Evolutionary conservation across 2,329 filamentous ascomycete genomes (phyloP).

Genomic region (Fusarium penzigii): DNA sequence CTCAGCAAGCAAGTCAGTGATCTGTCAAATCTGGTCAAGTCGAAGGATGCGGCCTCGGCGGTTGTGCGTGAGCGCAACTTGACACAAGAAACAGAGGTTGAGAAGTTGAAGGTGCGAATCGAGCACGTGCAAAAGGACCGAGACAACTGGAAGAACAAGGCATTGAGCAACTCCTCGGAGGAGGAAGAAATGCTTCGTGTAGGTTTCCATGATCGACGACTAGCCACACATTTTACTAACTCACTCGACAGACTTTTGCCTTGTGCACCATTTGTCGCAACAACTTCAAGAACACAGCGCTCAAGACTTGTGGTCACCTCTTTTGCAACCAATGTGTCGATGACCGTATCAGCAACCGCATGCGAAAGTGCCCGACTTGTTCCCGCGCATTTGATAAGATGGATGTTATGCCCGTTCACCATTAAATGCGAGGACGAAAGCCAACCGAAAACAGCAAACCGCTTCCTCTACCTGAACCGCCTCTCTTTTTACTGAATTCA

Average conservation of each 20-base stretch:
- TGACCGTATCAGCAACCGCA: constrained; percentile 83
- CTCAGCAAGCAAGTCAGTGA: constrained; percentile 76
- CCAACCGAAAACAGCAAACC: constrained; percentile 1
- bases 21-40: constrained; percentile 70
- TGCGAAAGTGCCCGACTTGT: constrained; percentile 94
- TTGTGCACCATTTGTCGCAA: constrained; percentile 91
- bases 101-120: constrained; percentile 75
- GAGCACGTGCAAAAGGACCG: constrained; percentile 80
- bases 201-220: constrained; percentile 42
- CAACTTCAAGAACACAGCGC: constrained; percentile 89
- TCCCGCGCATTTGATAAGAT: constrained; percentile 87
- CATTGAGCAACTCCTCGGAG: constrained; percentile 75
- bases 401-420: constrained; percentile 78
- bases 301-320: constrained; percentile 93
- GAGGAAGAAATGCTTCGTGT: constrained; percentile 86
- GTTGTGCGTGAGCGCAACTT: constrained; percentile 58
- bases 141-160: constrained; percentile 83
- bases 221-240: constrained; percentile 20
- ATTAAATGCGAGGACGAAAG: constrained; percentile 26
- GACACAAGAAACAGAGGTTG: constrained; percentile 71
- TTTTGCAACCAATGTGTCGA: constrained; percentile 93
- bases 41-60: constrained; percentile 67
- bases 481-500: constrained; percentile 17
- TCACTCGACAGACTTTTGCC: constrained; percentile 35
- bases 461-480: constrained; percentile 7